Conservation (phyloP, 2,329 filamentous ascomycete genomes). For the Neonectria magnoliae region DNA sequence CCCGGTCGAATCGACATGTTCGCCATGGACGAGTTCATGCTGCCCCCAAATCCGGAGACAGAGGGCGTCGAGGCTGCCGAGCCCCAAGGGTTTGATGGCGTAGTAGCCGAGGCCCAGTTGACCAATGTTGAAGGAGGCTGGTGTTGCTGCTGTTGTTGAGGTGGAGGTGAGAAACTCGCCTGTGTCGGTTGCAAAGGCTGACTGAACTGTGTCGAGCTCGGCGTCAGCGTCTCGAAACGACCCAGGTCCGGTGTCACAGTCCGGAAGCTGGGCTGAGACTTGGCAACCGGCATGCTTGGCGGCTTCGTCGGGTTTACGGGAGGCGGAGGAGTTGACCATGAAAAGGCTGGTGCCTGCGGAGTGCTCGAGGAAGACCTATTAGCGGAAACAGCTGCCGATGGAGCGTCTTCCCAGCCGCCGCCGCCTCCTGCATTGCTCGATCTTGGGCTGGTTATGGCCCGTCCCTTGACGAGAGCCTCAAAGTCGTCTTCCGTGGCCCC, state of each 20-base stretch:
- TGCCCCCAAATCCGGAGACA: constrained; percentile 47
- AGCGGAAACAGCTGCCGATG: constrained; percentile 49
- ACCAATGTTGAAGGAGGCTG: constrained; percentile 52
- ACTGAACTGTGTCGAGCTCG: constrained; percentile 70
- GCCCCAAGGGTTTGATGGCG: constrained; percentile 60
- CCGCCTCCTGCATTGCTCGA: constrained; percentile 55
- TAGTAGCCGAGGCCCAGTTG: constrained; percentile 60
- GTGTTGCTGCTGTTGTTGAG: constrained; percentile 34
- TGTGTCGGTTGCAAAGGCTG: constrained; percentile 64
- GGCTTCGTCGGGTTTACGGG: constrained; percentile 48
- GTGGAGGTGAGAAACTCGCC: constrained; percentile 42
- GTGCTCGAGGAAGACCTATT: constrained; percentile 50
- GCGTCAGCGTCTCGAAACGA: constrained; percentile 64
- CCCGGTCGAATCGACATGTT: constrained; percentile 60
- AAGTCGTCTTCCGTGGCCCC: constrained; percentile 78
- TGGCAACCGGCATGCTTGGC: constrained; percentile 47
- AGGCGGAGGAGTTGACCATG: constrained; percentile 70
- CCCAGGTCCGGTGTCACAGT: constrained; percentile 69
- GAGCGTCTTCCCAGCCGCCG: constrained; percentile 58
- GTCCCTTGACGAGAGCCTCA: constrained; percentile 86
- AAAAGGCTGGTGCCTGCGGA: constrained; percentile 63
- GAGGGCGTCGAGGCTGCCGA: constrained; percentile 47
- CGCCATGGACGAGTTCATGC: constrained; percentile 57
- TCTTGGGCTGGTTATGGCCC: constrained; percentile 43
- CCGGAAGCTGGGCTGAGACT: constrained; percentile 57